Conservation (phyloP, 208 protist species). For the Phytomonas francai region DNA sequence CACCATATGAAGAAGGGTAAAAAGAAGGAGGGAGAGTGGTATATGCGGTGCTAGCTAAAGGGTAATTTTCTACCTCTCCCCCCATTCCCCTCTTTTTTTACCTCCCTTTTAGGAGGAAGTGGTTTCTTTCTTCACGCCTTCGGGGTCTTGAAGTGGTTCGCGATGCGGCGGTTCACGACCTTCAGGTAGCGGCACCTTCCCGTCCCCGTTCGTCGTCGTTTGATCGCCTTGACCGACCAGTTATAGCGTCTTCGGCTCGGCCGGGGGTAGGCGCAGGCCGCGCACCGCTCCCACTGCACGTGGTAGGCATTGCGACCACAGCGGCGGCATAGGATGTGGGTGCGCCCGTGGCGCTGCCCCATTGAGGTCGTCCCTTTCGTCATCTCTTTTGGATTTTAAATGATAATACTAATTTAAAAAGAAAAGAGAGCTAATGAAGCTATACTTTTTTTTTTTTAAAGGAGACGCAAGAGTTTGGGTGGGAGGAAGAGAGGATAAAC, state of each 20-base stretch:
- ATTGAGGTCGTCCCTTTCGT: conserved; percentile 83
- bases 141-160: conserved; percentile 96
- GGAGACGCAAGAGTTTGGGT: too few species aligned
- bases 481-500: too few species aligned
- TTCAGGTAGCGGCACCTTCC: conserved; percentile 98
- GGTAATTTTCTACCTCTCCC: not conserved
- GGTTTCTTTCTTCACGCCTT: conserved; percentile 37
- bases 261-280: conserved; percentile 97
- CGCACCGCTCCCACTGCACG: conserved; percentile 97
- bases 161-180: conserved; percentile 93
- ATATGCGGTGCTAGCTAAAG: not conserved
- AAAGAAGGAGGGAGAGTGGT: not conserved
- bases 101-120: not conserved
- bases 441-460: too few species aligned
- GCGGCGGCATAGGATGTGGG: conserved; percentile 96
- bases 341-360: conserved; percentile 84
- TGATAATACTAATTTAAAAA: conserved; percentile 13
- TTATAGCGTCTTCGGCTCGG: conserved; percentile 95
- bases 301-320: conserved; percentile 97
- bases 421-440: too few species aligned
- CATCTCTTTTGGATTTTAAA: conserved; percentile 25
- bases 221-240: conserved; percentile 97
- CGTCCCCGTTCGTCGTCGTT: conserved; percentile 97
- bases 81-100: not conserved
- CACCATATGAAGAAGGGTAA: too few species aligned